Base-by-base conservation (phyloP, 768 basidiomycete species). In the Xanthoconium purpureum region DNA sequence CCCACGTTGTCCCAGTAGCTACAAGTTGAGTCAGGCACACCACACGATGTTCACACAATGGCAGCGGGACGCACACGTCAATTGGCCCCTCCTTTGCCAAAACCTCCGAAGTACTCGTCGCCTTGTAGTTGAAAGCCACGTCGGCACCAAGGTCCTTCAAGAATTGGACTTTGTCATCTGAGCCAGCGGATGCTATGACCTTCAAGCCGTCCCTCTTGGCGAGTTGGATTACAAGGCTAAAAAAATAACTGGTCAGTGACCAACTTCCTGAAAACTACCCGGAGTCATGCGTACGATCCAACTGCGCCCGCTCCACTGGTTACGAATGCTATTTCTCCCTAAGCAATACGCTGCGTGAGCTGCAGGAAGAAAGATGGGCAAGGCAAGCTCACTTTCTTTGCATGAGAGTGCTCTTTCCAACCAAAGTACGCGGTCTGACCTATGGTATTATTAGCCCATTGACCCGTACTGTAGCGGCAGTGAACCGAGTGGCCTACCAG, bases 81-180 rank as follows among this genome's bases (percentile, higher is more conserved):
- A 87, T 76, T 0, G 79, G 81, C 3, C 85, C 86, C 60, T 88
- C 78, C 55, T 76, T 77, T 57, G 66, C 64, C 38, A 91, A 71
- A 3, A 86, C 73, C 12, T 84, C 80, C 1, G 62, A 63, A 0
- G 80, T 83, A 46, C 74, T 72, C 1, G 74, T 74, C 0, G 78
- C 88, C 76, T 91, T 87, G 72, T 87, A 89, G 68, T 90, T 88
- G 74, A 88, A 89, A 1, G 78, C 83, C 7, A 85, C 78, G 60
- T 91, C 87, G 0, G 83, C 81, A 1, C 87, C 88, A n/a, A 87
- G 60, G 3, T 77, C 76, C 47, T 77, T 78, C 70, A 87, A 70
- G 63, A 80, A 87, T 6, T 74, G 66, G 8, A 90, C 85, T 69
- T 91, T 90, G 50, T 87, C 84, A n/a, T 89, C 85, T 0, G 82